Base-by-base conservation (phyloP, 2,329 filamentous ascomycete species). In the Dactylellina parvicollis region DNA sequence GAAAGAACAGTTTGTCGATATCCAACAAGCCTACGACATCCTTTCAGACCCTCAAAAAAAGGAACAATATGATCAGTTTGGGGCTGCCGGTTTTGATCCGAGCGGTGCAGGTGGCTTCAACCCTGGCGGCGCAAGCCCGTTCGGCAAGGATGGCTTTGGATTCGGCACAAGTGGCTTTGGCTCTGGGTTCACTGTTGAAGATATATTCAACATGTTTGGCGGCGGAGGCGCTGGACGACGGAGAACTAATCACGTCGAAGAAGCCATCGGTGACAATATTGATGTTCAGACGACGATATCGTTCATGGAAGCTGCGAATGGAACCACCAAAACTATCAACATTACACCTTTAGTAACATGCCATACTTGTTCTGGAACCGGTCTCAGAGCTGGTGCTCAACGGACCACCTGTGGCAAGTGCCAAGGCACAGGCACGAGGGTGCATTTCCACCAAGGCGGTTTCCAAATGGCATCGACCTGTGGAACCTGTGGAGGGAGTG, bases 401-500 rank as follows among this genome's bases (percentile, higher is more conserved):
- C 86, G 88, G 77, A 84, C 87, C 22, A 84, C 88, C 74, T 99
- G 95, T 82, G 89, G 88, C 80, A 84, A 86, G 59, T 99, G 95
- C 80, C 89, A 90, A 74, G 95, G 95, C 14, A 92, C 92, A 1
- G 95, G 95, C 55, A 91, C 90, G 36, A 86, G 91, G 65, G 89
- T 98, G 52, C 92, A 96, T 81, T 90, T 92, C 79, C 90, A 97
- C 86, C 89, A 92, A 77, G 92, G 92, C 60, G 93, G 92, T 22
- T 98, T 99, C 83, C 94, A 98, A 83, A 94, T 99, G 89, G 92
- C 91, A 3, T 92, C 91, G 74, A 96, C 92, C 0, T 99, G 95
- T 81, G 85, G 86, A 18, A 83, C 87, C 34, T 99, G 95, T 80
- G 89, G 88, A 56, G 95, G 95, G 2, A 88, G 87, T 46, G 95